Base-by-base conservation (phyloP, 495 filamentous ascomycete genomes). In the Bombardia bombarda region DNA sequence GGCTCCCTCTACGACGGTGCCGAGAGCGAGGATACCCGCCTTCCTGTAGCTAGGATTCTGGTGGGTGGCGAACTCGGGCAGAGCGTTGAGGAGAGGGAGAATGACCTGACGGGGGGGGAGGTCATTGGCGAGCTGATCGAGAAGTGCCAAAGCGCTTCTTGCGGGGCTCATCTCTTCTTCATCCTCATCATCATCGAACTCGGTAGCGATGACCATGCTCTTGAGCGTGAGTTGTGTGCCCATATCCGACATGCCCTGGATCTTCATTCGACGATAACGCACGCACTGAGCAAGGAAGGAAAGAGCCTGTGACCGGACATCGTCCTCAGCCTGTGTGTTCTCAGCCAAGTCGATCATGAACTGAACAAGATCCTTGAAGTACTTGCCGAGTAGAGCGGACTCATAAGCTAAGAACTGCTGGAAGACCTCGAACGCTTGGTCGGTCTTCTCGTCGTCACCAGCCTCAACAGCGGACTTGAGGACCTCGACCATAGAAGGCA, bases 361-460 rank as follows among this genome's bases (percentile, higher is more conserved):
- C 48, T 86, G 79, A 35, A 97, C 70, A 22, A 98, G 73, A 56
- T 96, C 85, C 62, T 83, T 84, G 62, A 99, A 89, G 66, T 95
- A 88, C 26, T 74, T 71, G 45, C 80, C 84, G 20, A 96, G 67
- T 22, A 97, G 72, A n/a, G 83, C 75, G 19, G 83, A 80, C 54
- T 97, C 90, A 58, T 86, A 94, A 46, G 86, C 86, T 23, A 98
- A 73, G 45, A 97, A 77, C 24, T 86, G 95, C 67, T 98, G 93
- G 75, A 98, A 95, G 39, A 96, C 90, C 62, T 98, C 92, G 55
- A 98, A 98, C 5, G 83, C 83, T 55, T 90, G 84, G 64, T 87
- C 84, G 38, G 83, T 77, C 47, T 82, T 83, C 51, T 93, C 90
- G 47, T 95, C 90, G 55, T 97, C 82, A 7, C 78, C 74, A 22